These are phyloP conservation scores for Sarocladium strictum DNA, from an alignment of 2,329 filamentous ascomycete genomes.

Conservation along the genomic window DNA sequence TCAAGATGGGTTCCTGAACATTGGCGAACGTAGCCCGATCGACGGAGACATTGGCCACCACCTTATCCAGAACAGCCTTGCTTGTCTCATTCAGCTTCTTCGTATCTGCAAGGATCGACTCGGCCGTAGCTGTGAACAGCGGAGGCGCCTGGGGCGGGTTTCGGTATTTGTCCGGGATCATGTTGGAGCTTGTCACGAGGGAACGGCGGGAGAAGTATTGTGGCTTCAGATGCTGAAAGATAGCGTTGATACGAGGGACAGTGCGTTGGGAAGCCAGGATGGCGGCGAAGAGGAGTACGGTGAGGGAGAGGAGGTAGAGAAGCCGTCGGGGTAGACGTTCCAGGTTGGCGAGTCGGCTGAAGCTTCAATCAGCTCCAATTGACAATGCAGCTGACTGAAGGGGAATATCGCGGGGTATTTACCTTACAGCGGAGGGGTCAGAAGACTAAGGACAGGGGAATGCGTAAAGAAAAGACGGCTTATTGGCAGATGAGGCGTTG, in stretches of 20 bases:
- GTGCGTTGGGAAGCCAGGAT: conserved; percentile 63
- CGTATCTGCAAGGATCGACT: conserved; percentile 61
- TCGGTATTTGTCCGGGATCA: conserved; percentile 62
- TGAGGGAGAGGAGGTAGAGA: conserved; percentile 39
- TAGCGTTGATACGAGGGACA: conserved; percentile 49
- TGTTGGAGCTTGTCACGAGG: conserved; percentile 44
- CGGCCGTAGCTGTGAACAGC: conserved; percentile 68
- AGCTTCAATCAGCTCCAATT: background rate
- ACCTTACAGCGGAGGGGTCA: background rate
- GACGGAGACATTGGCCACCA: conserved; percentile 55
- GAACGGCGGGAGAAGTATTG: conserved; percentile 24
- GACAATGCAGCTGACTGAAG: background rate
- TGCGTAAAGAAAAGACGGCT: background rate
- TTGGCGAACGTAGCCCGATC: conserved; percentile 47
- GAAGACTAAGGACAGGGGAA: background rate
- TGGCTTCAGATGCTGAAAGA: conserved; percentile 50
- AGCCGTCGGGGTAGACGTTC: conserved; percentile 21
- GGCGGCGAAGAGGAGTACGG: conserved; percentile 53
- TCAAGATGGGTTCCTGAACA: conserved; percentile 61
- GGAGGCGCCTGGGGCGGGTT: conserved; percentile 74
- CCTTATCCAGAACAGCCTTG: conserved; percentile 58
- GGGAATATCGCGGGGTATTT: background rate
- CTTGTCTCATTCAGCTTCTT: conserved; percentile 59
- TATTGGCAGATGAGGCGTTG: background rate
- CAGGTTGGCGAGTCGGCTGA: background rate